Evolutionary conservation across 176 grass and related monocot genomes (phyloP).

Genomic region (Cenchrus purpureus): DNA sequence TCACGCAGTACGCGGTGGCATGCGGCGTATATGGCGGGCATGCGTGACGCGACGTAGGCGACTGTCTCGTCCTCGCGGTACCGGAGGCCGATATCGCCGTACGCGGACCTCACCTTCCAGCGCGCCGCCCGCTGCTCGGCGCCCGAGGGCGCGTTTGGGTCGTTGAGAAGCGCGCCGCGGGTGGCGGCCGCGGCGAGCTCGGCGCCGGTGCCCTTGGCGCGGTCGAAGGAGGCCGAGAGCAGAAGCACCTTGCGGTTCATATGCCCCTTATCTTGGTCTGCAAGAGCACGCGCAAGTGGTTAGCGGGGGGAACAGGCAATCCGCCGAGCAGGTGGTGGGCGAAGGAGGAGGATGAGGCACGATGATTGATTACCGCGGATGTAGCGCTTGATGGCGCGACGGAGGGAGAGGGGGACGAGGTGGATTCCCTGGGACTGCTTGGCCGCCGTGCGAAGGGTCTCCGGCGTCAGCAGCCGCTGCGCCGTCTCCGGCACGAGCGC

Average conservation of each 20-base stretch:
- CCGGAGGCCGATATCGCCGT: slow-evolving; percentile 78
- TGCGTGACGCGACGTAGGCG: slow-evolving; percentile 87
- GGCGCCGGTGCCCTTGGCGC: slow-evolving; percentile 64
- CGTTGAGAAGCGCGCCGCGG: slow-evolving; percentile 62
- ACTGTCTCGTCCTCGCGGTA: slow-evolving; percentile 84
- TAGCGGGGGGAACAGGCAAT: slow-evolving; percentile 8
- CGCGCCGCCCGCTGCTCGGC: slow-evolving; percentile 56
- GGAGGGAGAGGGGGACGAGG: slow-evolving; percentile 74
- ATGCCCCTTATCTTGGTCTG: slow-evolving; percentile 66
- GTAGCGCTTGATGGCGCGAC: slow-evolving; percentile 84
- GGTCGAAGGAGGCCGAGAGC: slow-evolving; percentile 73
- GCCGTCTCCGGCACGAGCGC: slow-evolving; percentile 61
- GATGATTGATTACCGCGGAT: slow-evolving; percentile 48
- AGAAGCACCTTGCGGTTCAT: slow-evolving; percentile 80
- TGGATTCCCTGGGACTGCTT: slow-evolving; percentile 90
- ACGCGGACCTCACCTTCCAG: slow-evolving; percentile 81
- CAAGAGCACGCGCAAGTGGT: background rate
- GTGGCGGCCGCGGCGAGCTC: slow-evolving; percentile 70
- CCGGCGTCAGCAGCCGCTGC: slow-evolving; percentile 65
- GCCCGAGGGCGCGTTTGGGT: slow-evolving; percentile 46
- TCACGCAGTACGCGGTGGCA: slow-evolving; percentile 89
- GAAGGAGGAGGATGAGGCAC: background rate
- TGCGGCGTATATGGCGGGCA: slow-evolving; percentile 82
- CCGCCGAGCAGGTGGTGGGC: slow-evolving; percentile 45
- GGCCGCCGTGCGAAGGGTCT: slow-evolving; percentile 74